Base-by-base conservation (phyloP, 805 yeast species). In the Yarrowia divulgata region DNA sequence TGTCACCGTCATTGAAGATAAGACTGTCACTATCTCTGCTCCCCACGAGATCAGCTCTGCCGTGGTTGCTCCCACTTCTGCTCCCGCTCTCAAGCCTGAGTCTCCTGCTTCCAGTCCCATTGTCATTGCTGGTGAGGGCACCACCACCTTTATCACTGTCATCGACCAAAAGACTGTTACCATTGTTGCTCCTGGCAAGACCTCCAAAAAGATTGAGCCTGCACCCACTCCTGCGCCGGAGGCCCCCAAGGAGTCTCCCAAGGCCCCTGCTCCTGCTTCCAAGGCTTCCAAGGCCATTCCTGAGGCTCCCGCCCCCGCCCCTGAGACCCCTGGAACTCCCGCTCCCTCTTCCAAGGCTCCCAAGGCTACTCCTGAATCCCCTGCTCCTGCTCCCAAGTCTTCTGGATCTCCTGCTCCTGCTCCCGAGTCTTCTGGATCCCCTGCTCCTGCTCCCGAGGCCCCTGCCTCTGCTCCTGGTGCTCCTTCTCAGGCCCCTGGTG, bases 1-100 rank as follows among this genome's bases (percentile, higher is more conserved):
- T 5, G 57, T 52, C 32, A 52, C 57, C n/a, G 57, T 52, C 29
- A 13, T 52, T 14, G 57, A 52, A 29, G 57, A 35, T 4, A 52
- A 52, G 42, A 52, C 57, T 19, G 57, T 52, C 12, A 52, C 42
- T 8, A 12, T 52, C 8, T 10, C 18, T 12, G 57, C 35, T 52
- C 57, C 57, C 16, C 35, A 42, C 12, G 57, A 52, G 57, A 52
- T 42, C 16, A 3, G 19, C 8, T 9, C 19, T 0, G 8, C 39
- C 13, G 39, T 12, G 16, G 39, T 10, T 16, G 19, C 8, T 16
- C 48, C 23, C 8, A 19, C 55, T 14, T 16, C 55, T 8, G 39
- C 39, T 10, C 16, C 57, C 10, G 42, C 42, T 18, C 18, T 23
- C 29, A 23, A 23, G 29, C 29, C 29, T 23, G 29, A 23, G 29